A percentile compares a stretch with the other conserved stretches of the same genome.
Conservation (phyloP, 371 early-diverging fungal species). For the Mucor piriformis region DNA sequence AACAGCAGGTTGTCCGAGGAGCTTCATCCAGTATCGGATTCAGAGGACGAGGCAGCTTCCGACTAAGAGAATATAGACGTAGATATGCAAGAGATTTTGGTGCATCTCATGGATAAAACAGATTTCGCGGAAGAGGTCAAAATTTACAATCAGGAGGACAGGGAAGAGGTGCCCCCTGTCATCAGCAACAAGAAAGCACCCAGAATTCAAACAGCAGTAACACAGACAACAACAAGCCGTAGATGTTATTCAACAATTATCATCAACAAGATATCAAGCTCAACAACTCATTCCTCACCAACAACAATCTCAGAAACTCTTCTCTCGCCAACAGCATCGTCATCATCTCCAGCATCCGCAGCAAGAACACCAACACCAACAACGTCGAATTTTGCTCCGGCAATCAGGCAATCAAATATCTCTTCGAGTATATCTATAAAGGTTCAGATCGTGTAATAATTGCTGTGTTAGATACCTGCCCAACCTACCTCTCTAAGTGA, state of each 20-base stretch:
- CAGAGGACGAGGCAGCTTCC: constrained; percentile 4
- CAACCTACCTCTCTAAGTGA: too few species aligned
- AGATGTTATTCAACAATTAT: too few species aligned
- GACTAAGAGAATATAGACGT: not conserved
- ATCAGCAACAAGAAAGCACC: not conserved
- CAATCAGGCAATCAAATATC: too few species aligned
- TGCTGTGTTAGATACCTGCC: too few species aligned
- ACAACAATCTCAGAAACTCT: too few species aligned
- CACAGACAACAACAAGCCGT: too few species aligned
- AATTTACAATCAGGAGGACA: constrained; percentile 9
- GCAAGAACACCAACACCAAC: not conserved
- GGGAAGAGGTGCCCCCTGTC: constrained; percentile 13
- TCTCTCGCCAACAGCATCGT: not conserved
- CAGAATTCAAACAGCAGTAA: too few species aligned
- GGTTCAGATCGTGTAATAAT: too few species aligned
- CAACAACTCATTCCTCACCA: too few species aligned
- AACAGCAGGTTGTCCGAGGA: constrained; percentile 5
- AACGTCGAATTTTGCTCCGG: too few species aligned
- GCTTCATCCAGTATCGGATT: not conserved
- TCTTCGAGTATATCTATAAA: too few species aligned
- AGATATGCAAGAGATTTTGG: not conserved
- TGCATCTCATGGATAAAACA: not conserved
- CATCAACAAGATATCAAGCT: not conserved
- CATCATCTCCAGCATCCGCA: not conserved
- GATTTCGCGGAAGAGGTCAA: constrained; percentile 7